Percentiles rank a stretch among this genome's conserved stretches.
Evolutionary conservation across 768 basidiomycete genomes (phyloP).

Genomic region (Mycena sanguinolenta): DNA sequence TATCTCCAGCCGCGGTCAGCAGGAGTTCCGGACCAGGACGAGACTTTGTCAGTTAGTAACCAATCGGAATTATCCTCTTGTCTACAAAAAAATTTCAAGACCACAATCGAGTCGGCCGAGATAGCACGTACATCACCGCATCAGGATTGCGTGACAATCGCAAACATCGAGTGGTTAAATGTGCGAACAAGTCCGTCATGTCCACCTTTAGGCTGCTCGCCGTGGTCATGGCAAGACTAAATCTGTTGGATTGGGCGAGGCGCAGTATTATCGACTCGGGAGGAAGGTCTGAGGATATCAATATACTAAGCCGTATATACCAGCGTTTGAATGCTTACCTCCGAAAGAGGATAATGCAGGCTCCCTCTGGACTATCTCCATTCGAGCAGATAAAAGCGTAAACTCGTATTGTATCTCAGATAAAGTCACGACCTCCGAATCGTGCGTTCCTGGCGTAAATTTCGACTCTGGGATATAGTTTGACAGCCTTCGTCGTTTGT

Average conservation of each 20-base stretch:
- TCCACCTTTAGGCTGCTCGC: conserved; percentile 85
- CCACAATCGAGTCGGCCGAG: conserved; percentile 10
- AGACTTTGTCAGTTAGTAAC: conserved; percentile 84
- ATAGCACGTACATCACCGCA: conserved; percentile 64
- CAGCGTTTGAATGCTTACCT: conserved; percentile 61
- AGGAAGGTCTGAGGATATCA: conserved; percentile 40
- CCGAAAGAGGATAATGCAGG: conserved; percentile 70
- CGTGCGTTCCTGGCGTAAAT: conserved; percentile 70
- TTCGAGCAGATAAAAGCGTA: conserved; percentile 79
- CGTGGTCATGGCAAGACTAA: conserved; percentile 82
- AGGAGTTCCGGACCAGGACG: conserved; percentile 86
- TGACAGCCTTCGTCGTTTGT: conserved; percentile 79
- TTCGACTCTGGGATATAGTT: conserved; percentile 84
- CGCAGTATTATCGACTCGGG: conserved; percentile 75
- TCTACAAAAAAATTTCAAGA: conserved; percentile 52
- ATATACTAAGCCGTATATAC: conserved; percentile 12
- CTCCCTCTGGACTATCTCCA: conserved; percentile 81
- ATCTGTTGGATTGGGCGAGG: conserved; percentile 83
- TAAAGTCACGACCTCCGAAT: conserved; percentile 84
- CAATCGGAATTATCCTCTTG: conserved; percentile 82
- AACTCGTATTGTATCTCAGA: conserved; percentile 85
- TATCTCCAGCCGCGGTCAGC: conserved; percentile 91
- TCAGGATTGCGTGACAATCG: conserved; percentile 77
- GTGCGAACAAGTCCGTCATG: conserved; percentile 88
- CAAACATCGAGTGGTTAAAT: conserved; percentile 83